Conservation (phyloP, 805 yeast species). For the Candida dajiaensis region DNA sequence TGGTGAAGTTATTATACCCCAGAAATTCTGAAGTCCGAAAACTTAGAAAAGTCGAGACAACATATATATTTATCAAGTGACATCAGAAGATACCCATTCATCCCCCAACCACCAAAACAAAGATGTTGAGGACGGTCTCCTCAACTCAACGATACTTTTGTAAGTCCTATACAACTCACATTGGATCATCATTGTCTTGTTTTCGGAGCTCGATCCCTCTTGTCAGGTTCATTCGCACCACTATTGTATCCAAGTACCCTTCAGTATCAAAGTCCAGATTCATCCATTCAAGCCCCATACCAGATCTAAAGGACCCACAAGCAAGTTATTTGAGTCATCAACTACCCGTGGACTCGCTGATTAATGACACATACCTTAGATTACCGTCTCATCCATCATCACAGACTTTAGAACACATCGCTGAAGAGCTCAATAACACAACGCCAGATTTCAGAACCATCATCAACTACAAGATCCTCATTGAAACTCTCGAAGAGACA, state of each 20-base stretch:
- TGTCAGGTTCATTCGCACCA: not conserved
- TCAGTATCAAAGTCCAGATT: not conserved
- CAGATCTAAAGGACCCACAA: not conserved
- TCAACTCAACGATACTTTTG: not conserved
- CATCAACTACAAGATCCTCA: constrained; percentile 5
- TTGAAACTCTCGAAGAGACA: constrained; percentile 1
- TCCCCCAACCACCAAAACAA: too few species aligned
- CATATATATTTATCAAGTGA: too few species aligned
- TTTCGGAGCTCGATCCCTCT: not conserved
- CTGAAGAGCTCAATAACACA: not conserved
- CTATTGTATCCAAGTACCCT: not conserved
- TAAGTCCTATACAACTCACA: not conserved
- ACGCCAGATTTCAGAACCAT: constrained; percentile 4
- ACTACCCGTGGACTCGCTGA: not conserved
- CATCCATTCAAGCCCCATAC: not conserved
- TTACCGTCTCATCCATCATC: not conserved
- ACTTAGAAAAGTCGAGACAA: too few species aligned
- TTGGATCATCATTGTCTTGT: not conserved
- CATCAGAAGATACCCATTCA: too few species aligned
- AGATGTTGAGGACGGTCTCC: not conserved
- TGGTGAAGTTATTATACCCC: not conserved
- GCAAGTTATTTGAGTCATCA: not conserved
- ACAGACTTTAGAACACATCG: not conserved
- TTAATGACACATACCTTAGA: not conserved
- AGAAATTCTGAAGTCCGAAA: not conserved